These are phyloP conservation scores for Tylopilus subfusipes DNA, from an alignment of 768 basidiomycete species.

Conservation along the genomic window DNA sequence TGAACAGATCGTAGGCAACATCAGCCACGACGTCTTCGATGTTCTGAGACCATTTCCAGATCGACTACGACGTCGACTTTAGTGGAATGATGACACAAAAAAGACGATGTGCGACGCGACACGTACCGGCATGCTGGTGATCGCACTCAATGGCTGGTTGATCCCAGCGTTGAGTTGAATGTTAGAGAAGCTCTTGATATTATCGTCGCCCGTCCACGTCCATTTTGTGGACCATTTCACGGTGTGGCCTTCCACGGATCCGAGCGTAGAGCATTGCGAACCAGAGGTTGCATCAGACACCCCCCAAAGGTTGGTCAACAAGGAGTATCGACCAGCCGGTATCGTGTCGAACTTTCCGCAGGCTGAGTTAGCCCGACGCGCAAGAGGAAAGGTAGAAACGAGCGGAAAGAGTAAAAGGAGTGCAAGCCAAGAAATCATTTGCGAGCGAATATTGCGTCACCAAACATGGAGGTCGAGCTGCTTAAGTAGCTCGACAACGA, in stretches of 20 bases:
- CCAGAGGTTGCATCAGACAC: constrained; percentile 40
- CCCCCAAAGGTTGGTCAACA: constrained; percentile 51
- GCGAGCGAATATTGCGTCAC: not conserved
- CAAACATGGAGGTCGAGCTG: not conserved
- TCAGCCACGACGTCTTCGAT: constrained; percentile 46
- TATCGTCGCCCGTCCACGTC: constrained; percentile 49
- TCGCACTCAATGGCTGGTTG: constrained; percentile 51
- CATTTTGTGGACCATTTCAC: constrained; percentile 52
- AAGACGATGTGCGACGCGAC: not conserved
- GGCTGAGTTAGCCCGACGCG: not conserved
- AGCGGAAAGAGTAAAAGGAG: constrained; percentile 23
- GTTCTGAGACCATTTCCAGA: constrained; percentile 55
- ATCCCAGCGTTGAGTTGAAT: constrained; percentile 47
- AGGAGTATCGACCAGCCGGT: constrained; percentile 42
- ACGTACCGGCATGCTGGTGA: constrained; percentile 54
- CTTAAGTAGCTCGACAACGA: constrained; percentile 12
- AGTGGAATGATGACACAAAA: not conserved
- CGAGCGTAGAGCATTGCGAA: constrained; percentile 48
- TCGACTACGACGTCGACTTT: constrained; percentile 33
- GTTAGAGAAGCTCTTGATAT: constrained; percentile 63
- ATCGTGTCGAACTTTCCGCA: constrained; percentile 54
- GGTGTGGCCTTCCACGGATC: constrained; percentile 39
- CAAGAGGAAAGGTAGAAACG: constrained; percentile 11
- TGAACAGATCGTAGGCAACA: constrained; percentile 65
- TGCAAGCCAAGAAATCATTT: constrained; percentile 12